phyloP scores from a whole-genome alignment of 257 asterid species.

The Plectranthus barbatus region DNA sequence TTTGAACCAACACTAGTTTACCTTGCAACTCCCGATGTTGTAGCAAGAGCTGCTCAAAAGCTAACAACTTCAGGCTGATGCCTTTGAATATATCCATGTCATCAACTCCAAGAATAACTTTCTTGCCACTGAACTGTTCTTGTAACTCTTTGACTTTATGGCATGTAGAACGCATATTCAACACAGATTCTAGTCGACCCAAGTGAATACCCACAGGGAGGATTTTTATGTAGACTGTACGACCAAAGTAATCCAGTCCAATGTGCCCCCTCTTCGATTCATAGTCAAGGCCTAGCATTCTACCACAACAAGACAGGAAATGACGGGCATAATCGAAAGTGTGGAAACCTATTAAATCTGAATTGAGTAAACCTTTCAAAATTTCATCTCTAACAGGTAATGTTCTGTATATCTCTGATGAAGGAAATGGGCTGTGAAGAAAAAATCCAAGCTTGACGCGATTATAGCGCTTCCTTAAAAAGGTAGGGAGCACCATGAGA shows the following conservation, averaged over 20 bases:
- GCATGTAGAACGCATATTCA: conserved; percentile 55
- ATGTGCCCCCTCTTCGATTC: conserved; percentile 91
- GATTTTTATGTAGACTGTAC: conserved; percentile 78
- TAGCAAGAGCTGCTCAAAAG: conserved; percentile 68
- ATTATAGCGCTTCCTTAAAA: conserved; percentile 76
- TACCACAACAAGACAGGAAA: conserved; percentile 84
- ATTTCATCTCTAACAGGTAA: conserved; percentile 85
- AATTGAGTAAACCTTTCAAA: conserved; percentile 67
- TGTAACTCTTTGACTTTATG: conserved; percentile 59
- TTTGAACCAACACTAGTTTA: conserved; percentile 68
- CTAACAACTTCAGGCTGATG: conserved; percentile 71
- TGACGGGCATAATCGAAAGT: conserved; percentile 93
- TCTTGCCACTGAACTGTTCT: conserved; percentile 60
- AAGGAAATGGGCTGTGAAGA: conserved; percentile 93
- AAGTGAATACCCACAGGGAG: conserved; percentile 88
- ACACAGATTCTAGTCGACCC: conserved; percentile 75
- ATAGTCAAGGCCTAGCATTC: conserved; percentile 86
- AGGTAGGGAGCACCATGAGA: conserved; percentile 87
- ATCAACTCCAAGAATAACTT: conserved; percentile 77
- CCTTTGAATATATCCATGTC: conserved; percentile 97
- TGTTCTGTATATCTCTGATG: conserved; percentile 86
- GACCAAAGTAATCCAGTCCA: conserved; percentile 88
- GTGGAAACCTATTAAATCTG: conserved; percentile 83
- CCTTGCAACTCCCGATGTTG: conserved; percentile 43
- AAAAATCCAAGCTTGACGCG: conserved; percentile 83